A percentile compares a stretch with the other conserved stretches of the same genome.
Conservation (phyloP, 768 basidiomycete genomes). For the Sporobolomyces phaffii region DNA sequence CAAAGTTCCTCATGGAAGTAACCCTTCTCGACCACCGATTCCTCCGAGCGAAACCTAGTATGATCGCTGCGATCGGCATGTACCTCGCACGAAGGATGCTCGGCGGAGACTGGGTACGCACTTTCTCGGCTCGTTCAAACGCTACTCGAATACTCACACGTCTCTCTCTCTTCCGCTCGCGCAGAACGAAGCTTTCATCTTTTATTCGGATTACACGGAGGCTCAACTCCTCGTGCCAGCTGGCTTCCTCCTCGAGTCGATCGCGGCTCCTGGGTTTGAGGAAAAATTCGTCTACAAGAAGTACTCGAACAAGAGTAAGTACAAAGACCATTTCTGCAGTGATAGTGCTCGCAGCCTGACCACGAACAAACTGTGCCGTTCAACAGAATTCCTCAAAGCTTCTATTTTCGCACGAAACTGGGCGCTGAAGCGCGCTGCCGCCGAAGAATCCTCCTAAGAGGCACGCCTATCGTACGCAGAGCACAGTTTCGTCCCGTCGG, state of each 20-base stretch:
- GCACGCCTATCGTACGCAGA: not conserved
- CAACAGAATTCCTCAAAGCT: slow-evolving; percentile 73
- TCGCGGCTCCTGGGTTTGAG: slow-evolving; percentile 72
- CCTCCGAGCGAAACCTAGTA: slow-evolving; percentile 83
- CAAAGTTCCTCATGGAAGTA: slow-evolving; percentile 96
- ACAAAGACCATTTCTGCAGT: not conserved
- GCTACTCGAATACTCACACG: not conserved
- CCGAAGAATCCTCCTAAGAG: slow-evolving; percentile 4
- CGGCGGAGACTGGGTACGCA: slow-evolving; percentile 86
- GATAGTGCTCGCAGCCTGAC: no score
- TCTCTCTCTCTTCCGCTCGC: slow-evolving; percentile 18
- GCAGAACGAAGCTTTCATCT: slow-evolving; percentile 84
- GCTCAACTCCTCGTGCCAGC: slow-evolving; percentile 78
- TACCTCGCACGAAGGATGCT: slow-evolving; percentile 91
- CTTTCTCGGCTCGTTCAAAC: slow-evolving; percentile 41
- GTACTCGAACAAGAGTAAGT: slow-evolving; percentile 76
- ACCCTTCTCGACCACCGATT: slow-evolving; percentile 89
- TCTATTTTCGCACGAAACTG: slow-evolving; percentile 51
- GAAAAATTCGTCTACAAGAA: slow-evolving; percentile 86
- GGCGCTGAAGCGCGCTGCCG: slow-evolving; percentile 40
- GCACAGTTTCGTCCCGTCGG: not conserved
- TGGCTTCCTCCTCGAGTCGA: slow-evolving; percentile 71
- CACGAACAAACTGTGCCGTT: no score
- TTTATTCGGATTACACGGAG: slow-evolving; percentile 85
- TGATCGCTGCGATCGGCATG: slow-evolving; percentile 94